A percentile compares a stretch with the other conserved stretches of the same genome.
These are phyloP conservation scores for Lentinus brumalis DNA, from an alignment of 768 basidiomycete species.

Conservation along the genomic window DNA sequence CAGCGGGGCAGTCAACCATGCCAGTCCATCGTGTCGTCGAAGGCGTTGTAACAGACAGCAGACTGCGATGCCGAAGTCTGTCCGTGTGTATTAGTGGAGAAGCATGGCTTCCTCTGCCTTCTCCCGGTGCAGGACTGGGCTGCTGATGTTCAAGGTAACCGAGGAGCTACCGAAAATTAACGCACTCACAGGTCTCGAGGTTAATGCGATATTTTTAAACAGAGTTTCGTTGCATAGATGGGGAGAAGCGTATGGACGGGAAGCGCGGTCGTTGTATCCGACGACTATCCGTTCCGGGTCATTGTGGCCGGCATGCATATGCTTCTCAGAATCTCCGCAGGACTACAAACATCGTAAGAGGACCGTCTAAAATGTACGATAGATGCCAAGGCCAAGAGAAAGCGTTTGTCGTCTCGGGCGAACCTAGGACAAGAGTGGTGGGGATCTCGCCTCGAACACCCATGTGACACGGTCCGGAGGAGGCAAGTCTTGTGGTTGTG, in stretches of 20 bases:
- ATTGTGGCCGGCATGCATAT: not conserved
- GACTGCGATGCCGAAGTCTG: slow-evolving; percentile 5
- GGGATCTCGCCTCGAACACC: not conserved
- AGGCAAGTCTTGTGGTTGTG: slow-evolving; percentile 9
- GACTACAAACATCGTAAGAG: no score
- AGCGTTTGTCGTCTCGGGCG: no score
- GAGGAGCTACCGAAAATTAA: slow-evolving; percentile 9
- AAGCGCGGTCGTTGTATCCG: slow-evolving; percentile 5
- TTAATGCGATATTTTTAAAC: not conserved
- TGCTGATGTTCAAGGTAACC: slow-evolving; percentile 10
- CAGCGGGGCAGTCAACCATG: slow-evolving; percentile 2
- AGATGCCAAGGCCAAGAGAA: no score
- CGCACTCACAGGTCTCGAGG: slow-evolving; percentile 1
- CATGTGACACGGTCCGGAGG: not conserved
- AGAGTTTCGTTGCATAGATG: not conserved
- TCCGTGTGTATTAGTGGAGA: slow-evolving; percentile 1
- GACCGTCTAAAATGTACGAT: no score
- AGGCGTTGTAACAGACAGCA: slow-evolving; percentile 5
- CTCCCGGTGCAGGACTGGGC: not conserved
- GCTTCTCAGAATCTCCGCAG: not conserved
- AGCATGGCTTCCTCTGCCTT: not conserved
- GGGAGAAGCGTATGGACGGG: not conserved
- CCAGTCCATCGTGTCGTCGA: slow-evolving; percentile 3
- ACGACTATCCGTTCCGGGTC: slow-evolving; percentile 2
- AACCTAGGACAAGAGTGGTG: not conserved